phyloP scores from a whole-genome alignment of 2,329 filamentous ascomycete genomes.

The Grosmannia clavigera region DNA sequence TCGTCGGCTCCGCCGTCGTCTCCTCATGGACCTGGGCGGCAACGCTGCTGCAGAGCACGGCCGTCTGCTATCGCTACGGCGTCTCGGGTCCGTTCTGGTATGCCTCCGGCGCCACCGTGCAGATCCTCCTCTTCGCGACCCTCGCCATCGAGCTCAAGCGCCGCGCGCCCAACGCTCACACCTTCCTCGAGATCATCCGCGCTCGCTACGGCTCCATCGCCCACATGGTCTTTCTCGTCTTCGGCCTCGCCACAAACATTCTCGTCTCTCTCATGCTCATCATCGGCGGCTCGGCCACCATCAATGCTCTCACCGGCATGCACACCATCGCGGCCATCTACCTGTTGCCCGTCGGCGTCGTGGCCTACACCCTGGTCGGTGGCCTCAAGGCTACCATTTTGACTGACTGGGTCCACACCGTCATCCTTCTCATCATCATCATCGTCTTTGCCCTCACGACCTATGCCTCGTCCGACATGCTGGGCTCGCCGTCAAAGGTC shows the following conservation, averaged over 20 bases:
- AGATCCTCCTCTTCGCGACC: conserved; percentile 82
- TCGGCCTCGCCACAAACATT: conserved; percentile 74
- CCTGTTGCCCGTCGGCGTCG: conserved; percentile 67
- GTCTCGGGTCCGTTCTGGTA: conserved; percentile 51
- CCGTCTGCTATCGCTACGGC: conserved; percentile 73
- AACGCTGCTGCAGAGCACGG: conserved; percentile 64
- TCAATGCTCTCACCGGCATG: conserved; percentile 59
- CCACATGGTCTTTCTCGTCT: conserved; percentile 70
- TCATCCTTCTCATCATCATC: conserved; percentile 75
- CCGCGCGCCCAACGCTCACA: conserved; percentile 76
- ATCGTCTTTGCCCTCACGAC: conserved; percentile 74
- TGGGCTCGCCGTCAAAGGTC: conserved; percentile 65
- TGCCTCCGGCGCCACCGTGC: conserved; percentile 62
- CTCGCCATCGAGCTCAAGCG: conserved; percentile 83
- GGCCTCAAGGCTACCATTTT: conserved; percentile 82
- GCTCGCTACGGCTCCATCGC: conserved; percentile 62
- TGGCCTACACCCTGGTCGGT: conserved; percentile 64
- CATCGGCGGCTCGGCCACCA: conserved; percentile 69
- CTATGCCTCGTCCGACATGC: conserved; percentile 58
- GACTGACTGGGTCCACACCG: conserved; percentile 77
- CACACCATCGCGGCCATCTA: conserved; percentile 73
- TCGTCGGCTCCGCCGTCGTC: conserved; percentile 82
- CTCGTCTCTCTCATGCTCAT: conserved; percentile 82
- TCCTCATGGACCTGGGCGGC: conserved; percentile 91
- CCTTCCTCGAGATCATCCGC: conserved; percentile 70